Base-by-base conservation (phyloP, 2,329 filamentous ascomycete species). In the Blastomyces emzantsi region DNA sequence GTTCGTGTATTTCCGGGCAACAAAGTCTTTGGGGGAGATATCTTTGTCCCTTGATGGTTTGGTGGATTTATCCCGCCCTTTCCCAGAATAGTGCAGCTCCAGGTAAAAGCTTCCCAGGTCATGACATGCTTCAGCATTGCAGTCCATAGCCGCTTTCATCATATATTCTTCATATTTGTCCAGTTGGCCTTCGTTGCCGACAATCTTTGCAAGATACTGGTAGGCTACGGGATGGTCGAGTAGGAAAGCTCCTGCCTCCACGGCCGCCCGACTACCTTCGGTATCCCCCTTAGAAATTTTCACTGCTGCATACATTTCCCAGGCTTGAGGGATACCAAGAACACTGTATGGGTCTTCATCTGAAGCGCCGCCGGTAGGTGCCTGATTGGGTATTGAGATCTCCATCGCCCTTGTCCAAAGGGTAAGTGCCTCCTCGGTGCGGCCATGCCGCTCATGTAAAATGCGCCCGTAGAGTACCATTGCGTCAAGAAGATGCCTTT, bases 51-150 rank as follows among this genome's bases (percentile, higher is more conserved):
- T 49, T n/a, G 57, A 60, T 6, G 43, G 15, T 36, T 22, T 43
- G 19, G 30, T 17, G 28, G 17, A 17, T 4, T 30, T 43, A 19
- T 13, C 62, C 25, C 45, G 43, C 13, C 22, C 15, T 60, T 47
- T 47, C 30, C 58, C 58, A 49, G 17, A 15, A 68, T 75, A 54
- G 69, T 71, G 61, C 70, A 74, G 64, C 4, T 63, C 60, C 17
- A 64, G 52, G 57, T 78, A 78, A 63, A 73, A 73, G 56, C 75
- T 73, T 2, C 70, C 76, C 9, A 78, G 67, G 41, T 69, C 70
- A n/a, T 69, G 64, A 64, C 72, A 74, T 2, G 75, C 73, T 6
- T 68, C 63, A 2, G 45, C n/a, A 45, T 74, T 54, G 7, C 72
- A 71, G 2, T 68, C 63, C 17, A 70, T 69, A 0, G 75, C 76